Percentiles rank a stretch among this genome's conserved stretches.
These are phyloP conservation scores for Leucogyrophana mollusca DNA, from an alignment of 768 basidiomycete genomes.

Conservation along the genomic window DNA sequence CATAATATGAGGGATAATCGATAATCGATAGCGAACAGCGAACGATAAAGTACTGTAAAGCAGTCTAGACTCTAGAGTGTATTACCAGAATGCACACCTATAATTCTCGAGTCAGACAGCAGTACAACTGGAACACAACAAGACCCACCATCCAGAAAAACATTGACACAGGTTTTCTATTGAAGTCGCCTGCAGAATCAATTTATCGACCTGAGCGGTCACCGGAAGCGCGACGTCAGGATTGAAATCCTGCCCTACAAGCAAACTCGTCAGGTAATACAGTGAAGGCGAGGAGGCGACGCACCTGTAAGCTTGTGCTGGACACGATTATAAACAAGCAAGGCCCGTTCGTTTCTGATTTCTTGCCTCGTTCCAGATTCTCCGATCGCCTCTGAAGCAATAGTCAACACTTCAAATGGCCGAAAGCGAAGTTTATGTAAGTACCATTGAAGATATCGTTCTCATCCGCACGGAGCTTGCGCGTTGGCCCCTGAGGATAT, in stretches of 20 bases:
- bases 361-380: slow-evolving; percentile 70
- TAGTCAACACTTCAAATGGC: background rate
- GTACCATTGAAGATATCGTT: slow-evolving; percentile 90
- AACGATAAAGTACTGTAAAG: slow-evolving; percentile 13
- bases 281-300: slow-evolving; percentile 11
- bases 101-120: slow-evolving; percentile 1
- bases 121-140: too few species aligned
- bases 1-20: slow-evolving; percentile 1
- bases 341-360: slow-evolving; percentile 85
- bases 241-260: slow-evolving; percentile 87
- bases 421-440: slow-evolving; percentile 12
- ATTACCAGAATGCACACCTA: slow-evolving; percentile 79
- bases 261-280: background rate
- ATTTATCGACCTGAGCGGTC: slow-evolving; percentile 83
- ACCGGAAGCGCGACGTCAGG: slow-evolving; percentile 74
- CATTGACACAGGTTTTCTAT: slow-evolving; percentile 96
- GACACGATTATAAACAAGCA: slow-evolving; percentile 92
- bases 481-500: slow-evolving; percentile 75
- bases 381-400: slow-evolving; percentile 40
- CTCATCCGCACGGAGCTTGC: slow-evolving; percentile 88
- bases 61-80: background rate
- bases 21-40: slow-evolving; percentile 7
- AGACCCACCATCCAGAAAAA: slow-evolving; percentile 85
- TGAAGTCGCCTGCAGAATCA: slow-evolving; percentile 91
- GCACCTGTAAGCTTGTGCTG: slow-evolving; percentile 91